Evolutionary conservation across 2,329 filamentous ascomycete genomes (phyloP).

Genomic region (Scorias spongiosa): DNA sequence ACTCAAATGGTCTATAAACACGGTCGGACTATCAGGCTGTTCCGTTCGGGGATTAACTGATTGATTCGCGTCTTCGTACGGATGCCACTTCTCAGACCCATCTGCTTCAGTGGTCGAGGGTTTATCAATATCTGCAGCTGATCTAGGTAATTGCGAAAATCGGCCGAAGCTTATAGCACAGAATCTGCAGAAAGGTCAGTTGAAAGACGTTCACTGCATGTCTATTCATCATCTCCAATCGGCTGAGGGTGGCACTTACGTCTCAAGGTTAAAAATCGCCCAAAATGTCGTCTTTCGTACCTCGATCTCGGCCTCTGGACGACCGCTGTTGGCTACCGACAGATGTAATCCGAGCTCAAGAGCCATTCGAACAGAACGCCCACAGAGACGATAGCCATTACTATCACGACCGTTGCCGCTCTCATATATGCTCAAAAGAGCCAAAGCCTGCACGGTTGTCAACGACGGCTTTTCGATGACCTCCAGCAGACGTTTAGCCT

Average conservation of each 20-base stretch:
- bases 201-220: not conserved
- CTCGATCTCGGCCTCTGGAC: slow-evolving; percentile 29
- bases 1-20: slow-evolving; percentile 41
- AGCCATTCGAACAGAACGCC: slow-evolving; percentile 56
- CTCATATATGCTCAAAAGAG: slow-evolving; percentile 62
- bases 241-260: slow-evolving; percentile 19
- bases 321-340: slow-evolving; percentile 17
- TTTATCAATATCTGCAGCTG: slow-evolving; percentile 34
- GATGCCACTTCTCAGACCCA: slow-evolving; percentile 22
- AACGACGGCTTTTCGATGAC: slow-evolving; percentile 44
- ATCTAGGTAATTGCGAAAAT: slow-evolving; percentile 31
- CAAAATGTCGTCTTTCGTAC: slow-evolving; percentile 38
- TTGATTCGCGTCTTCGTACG: slow-evolving; percentile 20
- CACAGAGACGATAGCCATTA: slow-evolving; percentile 57
- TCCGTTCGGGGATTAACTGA: slow-evolving; percentile 47
- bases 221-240: too few species aligned
- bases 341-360: slow-evolving; percentile 57
- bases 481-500: slow-evolving; percentile 46
- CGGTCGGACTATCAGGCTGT: slow-evolving; percentile 40
- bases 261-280: slow-evolving; percentile 36
- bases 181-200: slow-evolving; percentile 16
- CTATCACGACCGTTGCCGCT: slow-evolving; percentile 54
- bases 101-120: slow-evolving; percentile 20
- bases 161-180: slow-evolving; percentile 33
- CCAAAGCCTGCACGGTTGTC: slow-evolving; percentile 59